Evolutionary conservation across 805 yeast species (phyloP).

Genomic region (Dipodascopsis uninucleata): DNA sequence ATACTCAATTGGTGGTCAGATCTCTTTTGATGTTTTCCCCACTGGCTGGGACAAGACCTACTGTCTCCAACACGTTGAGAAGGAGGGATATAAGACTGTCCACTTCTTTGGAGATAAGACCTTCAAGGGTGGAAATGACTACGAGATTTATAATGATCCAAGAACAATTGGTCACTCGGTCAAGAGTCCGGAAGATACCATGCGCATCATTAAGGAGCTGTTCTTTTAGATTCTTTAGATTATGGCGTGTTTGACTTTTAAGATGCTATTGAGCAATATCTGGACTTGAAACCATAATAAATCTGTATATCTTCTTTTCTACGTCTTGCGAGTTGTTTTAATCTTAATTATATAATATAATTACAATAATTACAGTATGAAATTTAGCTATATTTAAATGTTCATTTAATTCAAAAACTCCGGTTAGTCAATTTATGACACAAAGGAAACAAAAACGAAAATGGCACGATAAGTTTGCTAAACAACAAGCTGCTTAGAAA

Average conservation of each 20-base stretch:
- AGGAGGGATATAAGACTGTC: conserved; percentile 78
- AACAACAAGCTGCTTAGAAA: too few relatives aligned
- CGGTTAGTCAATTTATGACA: too few relatives aligned
- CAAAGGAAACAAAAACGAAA: neutral
- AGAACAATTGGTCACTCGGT: conserved; percentile 98
- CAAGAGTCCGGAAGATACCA: conserved; percentile 83
- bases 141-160: conserved; percentile 85
- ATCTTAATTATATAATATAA: neutral
- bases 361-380: neutral
- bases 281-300: neutral
- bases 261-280: too few relatives aligned
- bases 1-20: conserved; percentile 98
- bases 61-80: conserved; percentile 86
- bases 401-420: neutral
- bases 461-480: neutral
- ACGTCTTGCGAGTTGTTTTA: neutral
- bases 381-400: neutral
- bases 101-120: conserved; percentile 99
- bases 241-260: too few relatives aligned
- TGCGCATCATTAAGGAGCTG: conserved; percentile 74
- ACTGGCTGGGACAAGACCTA: conserved; percentile 99
- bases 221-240: conserved; percentile 40
- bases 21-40: conserved; percentile 99
- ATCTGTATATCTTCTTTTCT: conserved; percentile 1
- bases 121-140: conserved; percentile 95